phyloP scores from a whole-genome alignment of 208 protist species.

The Tetramitus jugosus region DNA sequence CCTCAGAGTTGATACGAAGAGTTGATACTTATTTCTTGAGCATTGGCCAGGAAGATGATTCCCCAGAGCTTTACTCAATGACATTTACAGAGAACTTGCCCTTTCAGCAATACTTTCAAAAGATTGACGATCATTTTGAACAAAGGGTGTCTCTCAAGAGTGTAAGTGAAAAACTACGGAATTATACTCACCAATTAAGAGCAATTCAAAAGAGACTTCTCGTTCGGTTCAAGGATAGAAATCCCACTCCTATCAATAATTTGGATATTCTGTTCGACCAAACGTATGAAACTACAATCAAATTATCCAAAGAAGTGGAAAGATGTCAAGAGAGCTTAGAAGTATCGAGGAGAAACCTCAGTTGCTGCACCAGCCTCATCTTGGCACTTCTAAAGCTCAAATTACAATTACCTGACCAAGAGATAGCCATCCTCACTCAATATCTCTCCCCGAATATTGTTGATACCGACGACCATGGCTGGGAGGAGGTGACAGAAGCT shows the following conservation, averaged over 20 bases:
- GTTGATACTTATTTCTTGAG: conserved; percentile 48
- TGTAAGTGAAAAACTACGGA: conserved; percentile 21
- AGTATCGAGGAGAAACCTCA: conserved; percentile 54
- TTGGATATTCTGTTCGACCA: conserved; percentile 67
- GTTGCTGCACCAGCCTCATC: conserved; percentile 61
- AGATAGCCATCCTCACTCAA: conserved; percentile 45
- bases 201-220: conserved; percentile 78
- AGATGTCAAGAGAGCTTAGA: conserved; percentile 40
- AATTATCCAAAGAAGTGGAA: conserved; percentile 45
- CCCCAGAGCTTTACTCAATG: conserved; percentile 34
- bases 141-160: conserved; percentile 36
- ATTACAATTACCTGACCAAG: conserved; percentile 29
- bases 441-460: conserved; percentile 44
- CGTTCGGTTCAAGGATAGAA: conserved; percentile 70
- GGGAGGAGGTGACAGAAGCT: conserved; percentile 74
- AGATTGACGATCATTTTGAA: conserved; percentile 65
- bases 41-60: not conserved
- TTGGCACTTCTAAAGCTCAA: conserved; percentile 51
- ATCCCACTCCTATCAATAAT: conserved; percentile 54
- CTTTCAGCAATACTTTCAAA: conserved; percentile 53
- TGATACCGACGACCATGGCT: conserved; percentile 44
- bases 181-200: conserved; percentile 40
- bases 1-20: conserved; percentile 55
- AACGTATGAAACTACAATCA: conserved; percentile 56
- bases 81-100: conserved; percentile 62